A percentile compares a stretch with the other conserved stretches of the same genome.
Evolutionary conservation across 768 basidiomycete species (phyloP).

Genomic region (Pisolithus orientalis): DNA sequence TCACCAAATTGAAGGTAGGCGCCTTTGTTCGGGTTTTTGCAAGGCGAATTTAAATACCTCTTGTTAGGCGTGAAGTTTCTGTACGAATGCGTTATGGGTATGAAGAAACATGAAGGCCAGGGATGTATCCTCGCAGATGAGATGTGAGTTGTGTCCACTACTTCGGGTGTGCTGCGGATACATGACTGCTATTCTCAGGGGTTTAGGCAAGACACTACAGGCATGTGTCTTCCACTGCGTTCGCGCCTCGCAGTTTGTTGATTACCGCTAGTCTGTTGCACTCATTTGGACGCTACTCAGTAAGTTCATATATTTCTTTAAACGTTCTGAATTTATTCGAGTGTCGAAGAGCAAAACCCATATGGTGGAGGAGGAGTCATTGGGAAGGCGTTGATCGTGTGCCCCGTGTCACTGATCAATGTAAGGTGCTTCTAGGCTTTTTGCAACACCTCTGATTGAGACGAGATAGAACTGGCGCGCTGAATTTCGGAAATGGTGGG

Average conservation of each 20-base stretch:
- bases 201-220: slow-evolving; percentile 94
- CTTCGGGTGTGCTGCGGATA: slow-evolving; percentile 4
- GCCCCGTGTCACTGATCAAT: slow-evolving; percentile 85
- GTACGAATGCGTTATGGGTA: slow-evolving; percentile 94
- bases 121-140: slow-evolving; percentile 98
- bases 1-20: slow-evolving; percentile 82
- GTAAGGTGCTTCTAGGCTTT: slow-evolving; percentile 36
- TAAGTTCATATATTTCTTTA: slow-evolving; percentile 31
- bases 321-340: background rate
- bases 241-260: background rate
- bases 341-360: slow-evolving; percentile 69
- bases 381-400: slow-evolving; percentile 86
- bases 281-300: slow-evolving; percentile 90
- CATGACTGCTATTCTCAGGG: slow-evolving; percentile 45
- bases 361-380: slow-evolving; percentile 56
- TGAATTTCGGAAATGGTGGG: slow-evolving; percentile 93
- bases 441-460: background rate
- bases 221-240: slow-evolving; percentile 24
- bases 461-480: slow-evolving; percentile 80
- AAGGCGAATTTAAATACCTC: background rate
- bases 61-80: slow-evolving; percentile 72
- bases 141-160: slow-evolving; percentile 47
- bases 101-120: slow-evolving; percentile 84
- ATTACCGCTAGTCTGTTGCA: slow-evolving; percentile 58
- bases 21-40: background rate